These are phyloP conservation scores for Punctularia strigosozonata DNA, from an alignment of 768 basidiomycete genomes.

Conservation along the genomic window DNA sequence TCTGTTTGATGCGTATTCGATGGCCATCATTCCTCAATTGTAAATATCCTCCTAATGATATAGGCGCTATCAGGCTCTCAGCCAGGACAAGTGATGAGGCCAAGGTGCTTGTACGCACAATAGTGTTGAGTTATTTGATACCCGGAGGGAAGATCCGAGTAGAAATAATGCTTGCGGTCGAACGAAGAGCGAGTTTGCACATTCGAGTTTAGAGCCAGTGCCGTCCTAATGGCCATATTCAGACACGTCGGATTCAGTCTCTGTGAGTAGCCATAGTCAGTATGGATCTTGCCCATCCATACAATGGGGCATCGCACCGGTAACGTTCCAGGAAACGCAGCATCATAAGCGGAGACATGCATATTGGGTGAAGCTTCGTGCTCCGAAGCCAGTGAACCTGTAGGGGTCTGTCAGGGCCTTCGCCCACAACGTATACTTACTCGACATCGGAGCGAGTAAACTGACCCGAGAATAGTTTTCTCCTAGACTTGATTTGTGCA, in stretches of 20 bases:
- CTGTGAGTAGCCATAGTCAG: constrained; percentile 19
- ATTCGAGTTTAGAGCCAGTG: constrained; percentile 58
- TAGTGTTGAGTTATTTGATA: constrained; percentile 98
- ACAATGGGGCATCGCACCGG: constrained; percentile 44
- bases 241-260: constrained; percentile 59
- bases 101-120: constrained; percentile 27
- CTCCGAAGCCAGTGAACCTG: constrained; percentile 29
- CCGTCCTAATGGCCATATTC: constrained; percentile 68
- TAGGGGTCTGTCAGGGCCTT: not conserved
- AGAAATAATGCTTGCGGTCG: constrained; percentile 98
- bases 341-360: constrained; percentile 68
- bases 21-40: constrained; percentile 25
- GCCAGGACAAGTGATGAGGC: not conserved
- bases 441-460: constrained; percentile 1
- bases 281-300: not conserved
- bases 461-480: constrained; percentile 80
- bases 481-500: constrained; percentile 79
- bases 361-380: constrained; percentile 53
- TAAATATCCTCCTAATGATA: constrained; percentile 61
- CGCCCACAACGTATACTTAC: not conserved
- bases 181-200: constrained; percentile 71
- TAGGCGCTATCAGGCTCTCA: constrained; percentile 44
- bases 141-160: constrained; percentile 85
- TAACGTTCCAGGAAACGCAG: constrained; percentile 86
- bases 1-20: constrained; percentile 77